Conservation (phyloP, 441 rosid species). For the Mallotus repandus region DNA sequence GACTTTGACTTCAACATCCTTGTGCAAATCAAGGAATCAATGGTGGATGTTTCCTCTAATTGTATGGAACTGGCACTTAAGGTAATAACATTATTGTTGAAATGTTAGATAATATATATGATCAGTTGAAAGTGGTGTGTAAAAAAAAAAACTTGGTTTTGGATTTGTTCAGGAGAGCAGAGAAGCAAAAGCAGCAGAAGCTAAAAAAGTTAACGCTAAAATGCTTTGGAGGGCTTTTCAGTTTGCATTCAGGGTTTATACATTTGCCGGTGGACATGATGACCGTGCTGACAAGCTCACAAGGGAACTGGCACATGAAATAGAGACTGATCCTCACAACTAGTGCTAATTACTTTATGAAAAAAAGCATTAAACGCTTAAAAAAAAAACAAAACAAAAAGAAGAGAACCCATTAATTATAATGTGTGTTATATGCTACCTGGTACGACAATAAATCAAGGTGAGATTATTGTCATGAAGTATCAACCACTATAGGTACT, state of each 20-base stretch:
- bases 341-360: background rate
- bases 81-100: constrained; percentile 35
- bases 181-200: constrained; percentile 36
- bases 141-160: background rate
- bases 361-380: too few relatives aligned
- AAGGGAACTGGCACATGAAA: constrained; percentile 49
- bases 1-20: constrained; percentile 75
- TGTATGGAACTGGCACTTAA: constrained; percentile 89
- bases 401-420: background rate
- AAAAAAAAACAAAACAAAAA: background rate
- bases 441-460: background rate
- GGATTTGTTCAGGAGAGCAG: constrained; percentile 40
- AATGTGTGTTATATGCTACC: background rate
- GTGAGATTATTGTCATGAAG: background rate
- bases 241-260: constrained; percentile 51
- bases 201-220: constrained; percentile 28
- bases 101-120: background rate
- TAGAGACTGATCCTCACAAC: constrained; percentile 36
- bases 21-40: constrained; percentile 74
- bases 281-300: constrained; percentile 55
- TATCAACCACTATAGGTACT: background rate
- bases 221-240: constrained; percentile 63
- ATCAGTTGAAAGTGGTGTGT: background rate
- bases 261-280: constrained; percentile 60
- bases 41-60: constrained; percentile 89